These are phyloP conservation scores for Citrus sinensis DNA, from an alignment of 345 rosid species.

Conservation along the genomic window DNA sequence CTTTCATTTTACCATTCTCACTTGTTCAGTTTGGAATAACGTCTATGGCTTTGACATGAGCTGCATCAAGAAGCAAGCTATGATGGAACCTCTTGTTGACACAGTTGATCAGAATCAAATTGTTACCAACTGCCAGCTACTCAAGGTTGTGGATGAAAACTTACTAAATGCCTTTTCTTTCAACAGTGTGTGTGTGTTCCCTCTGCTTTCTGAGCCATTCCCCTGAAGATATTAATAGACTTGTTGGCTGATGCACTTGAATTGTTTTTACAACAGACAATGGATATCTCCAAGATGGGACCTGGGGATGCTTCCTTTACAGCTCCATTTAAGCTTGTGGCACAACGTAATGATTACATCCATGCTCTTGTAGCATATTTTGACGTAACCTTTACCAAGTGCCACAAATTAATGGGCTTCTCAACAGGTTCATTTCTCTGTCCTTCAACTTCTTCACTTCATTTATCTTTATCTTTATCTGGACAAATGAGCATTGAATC, in stretches of 20 bases:
- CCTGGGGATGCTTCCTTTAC: conserved; percentile 97
- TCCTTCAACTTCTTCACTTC: not conserved
- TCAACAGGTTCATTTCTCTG: conserved; percentile 67
- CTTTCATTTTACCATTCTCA: not conserved
- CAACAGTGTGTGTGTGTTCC: too few relatives aligned
- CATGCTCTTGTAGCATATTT: conserved; percentile 98
- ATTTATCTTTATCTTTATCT: not conserved
- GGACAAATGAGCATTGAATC: not conserved
- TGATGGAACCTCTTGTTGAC: conserved; percentile 97
- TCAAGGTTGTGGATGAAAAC: conserved; percentile 53
- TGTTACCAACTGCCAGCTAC: conserved; percentile 72
- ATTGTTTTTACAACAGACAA: conserved; percentile 52
- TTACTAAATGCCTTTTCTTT: not conserved
- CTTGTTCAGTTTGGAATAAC: conserved; percentile 73
- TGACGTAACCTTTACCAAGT: conserved; percentile 92
- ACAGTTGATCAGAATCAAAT: conserved; percentile 92
- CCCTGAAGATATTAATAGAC: not conserved
- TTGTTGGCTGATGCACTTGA: conserved; percentile 11
- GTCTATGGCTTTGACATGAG: conserved; percentile 97
- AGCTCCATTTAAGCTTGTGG: conserved; percentile 89
- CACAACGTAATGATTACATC: conserved; percentile 95
- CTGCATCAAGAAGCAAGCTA: conserved; percentile 96
- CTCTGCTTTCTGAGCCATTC: not conserved
- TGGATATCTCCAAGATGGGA: conserved; percentile 96
- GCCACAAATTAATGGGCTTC: conserved; percentile 92